Evolutionary conservation across 192 early-diverging fungal species (phyloP).

Genomic region (Coemansia aciculifera): DNA sequence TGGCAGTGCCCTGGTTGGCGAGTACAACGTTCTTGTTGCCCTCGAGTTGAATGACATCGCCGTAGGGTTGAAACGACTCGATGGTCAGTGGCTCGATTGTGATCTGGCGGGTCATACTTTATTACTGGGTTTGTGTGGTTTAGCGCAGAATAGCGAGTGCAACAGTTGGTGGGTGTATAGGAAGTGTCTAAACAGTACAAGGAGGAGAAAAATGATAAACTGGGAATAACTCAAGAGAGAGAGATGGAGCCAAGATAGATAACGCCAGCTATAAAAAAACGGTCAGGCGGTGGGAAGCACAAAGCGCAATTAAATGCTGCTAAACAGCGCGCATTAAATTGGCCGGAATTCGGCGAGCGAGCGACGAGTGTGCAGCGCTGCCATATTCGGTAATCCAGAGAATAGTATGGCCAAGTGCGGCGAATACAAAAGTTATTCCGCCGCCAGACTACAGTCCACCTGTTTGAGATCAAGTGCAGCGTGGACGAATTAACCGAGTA

Average conservation of each 20-base stretch:
- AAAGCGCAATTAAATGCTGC: slow-evolving; percentile 3
- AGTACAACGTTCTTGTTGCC: slow-evolving; percentile 48
- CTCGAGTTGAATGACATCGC: slow-evolving; percentile 68
- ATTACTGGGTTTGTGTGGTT: neutral
- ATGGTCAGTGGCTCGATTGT: slow-evolving; percentile 65
- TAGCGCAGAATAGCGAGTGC: neutral
- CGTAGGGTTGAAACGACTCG: slow-evolving; percentile 70
- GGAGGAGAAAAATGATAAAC: neutral
- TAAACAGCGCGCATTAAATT: slow-evolving; percentile 2
- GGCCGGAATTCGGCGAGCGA: neutral
- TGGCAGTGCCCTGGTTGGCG: slow-evolving; percentile 77
- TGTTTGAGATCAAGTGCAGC: neutral
- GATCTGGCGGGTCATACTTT: slow-evolving; percentile 39
- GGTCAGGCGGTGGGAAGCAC: neutral
- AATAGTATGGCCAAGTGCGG: neutral
- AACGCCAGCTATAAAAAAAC: neutral
- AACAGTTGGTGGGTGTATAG: neutral
- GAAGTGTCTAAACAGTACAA: neutral
- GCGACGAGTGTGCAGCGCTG: neutral
- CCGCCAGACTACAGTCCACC: neutral
- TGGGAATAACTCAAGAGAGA: neutral
- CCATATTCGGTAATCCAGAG: neutral
- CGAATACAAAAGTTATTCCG: neutral
- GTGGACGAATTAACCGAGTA: neutral
- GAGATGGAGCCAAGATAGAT: neutral